These are phyloP conservation scores for Trametes polyzona DNA, from an alignment of 1,284 basidiomycete genomes.

Conservation along the genomic window DNA sequence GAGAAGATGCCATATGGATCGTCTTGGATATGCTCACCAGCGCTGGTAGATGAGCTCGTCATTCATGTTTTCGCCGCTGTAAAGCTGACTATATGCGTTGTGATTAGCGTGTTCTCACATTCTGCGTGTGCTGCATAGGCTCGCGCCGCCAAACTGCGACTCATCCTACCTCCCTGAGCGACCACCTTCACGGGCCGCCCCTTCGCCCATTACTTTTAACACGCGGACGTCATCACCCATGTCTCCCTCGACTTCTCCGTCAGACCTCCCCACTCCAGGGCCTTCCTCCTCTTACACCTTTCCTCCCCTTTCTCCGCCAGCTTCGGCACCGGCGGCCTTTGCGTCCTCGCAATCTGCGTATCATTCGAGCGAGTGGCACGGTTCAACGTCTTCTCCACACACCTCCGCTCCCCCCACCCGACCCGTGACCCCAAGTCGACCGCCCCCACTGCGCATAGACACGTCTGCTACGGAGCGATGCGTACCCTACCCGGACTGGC, in stretches of 20 bases:
- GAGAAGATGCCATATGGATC: constrained; percentile 52
- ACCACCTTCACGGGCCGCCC: constrained; percentile 12
- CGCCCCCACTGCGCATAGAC: constrained; percentile 6
- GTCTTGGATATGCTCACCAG: constrained; percentile 62
- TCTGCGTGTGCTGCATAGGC: constrained; percentile 63
- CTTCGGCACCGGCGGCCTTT: background rate
- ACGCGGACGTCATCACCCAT: constrained; percentile 23
- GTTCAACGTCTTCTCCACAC: background rate
- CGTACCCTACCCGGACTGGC: constrained; percentile 67
- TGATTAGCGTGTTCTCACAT: constrained; percentile 55
- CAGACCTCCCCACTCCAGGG: constrained; percentile 7
- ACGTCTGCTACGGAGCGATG: constrained; percentile 32
- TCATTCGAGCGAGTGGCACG: background rate
- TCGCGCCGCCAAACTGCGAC: constrained; percentile 43
- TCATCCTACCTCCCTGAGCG: constrained; percentile 49
- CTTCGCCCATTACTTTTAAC: constrained; percentile 19
- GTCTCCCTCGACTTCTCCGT: background rate
- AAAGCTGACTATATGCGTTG: constrained; percentile 6
- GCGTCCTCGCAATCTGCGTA: background rate
- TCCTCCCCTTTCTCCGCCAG: constrained; percentile 2
- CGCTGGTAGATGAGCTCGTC: constrained; percentile 43
- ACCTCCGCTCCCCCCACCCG: background rate
- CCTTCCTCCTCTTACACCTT: constrained; percentile 10
- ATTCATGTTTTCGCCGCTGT: background rate
- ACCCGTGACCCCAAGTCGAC: background rate